Percentiles rank a stretch among this genome's conserved stretches.
Evolutionary conservation across 441 rosid species (phyloP).

Genomic region (Theobroma grandiflorum): DNA sequence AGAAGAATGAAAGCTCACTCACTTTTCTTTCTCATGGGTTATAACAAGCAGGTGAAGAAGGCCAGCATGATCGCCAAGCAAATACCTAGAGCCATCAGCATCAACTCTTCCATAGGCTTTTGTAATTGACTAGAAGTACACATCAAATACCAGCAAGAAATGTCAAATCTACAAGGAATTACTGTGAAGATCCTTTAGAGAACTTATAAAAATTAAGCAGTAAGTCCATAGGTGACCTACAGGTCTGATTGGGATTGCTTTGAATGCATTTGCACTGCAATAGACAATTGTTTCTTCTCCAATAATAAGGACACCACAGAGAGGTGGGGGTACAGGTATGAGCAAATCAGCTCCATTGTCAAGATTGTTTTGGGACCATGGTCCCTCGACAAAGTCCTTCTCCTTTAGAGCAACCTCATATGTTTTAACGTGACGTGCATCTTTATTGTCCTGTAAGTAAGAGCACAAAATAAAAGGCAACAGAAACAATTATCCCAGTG

Average conservation of each 20-base stretch:
- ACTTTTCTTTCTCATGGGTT: constrained; percentile 98
- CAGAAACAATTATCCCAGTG: neutral
- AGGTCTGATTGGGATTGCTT: constrained; percentile 93
- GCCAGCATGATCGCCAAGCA: constrained; percentile 98
- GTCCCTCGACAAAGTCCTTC: constrained; percentile 97
- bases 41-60: constrained; percentile 94
- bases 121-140: constrained; percentile 75
- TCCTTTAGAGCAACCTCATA: constrained; percentile 96
- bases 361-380: constrained; percentile 95
- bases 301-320: constrained; percentile 94
- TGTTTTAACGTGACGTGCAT: constrained; percentile 96
- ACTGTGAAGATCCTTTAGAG: neutral
- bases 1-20: constrained; percentile 40
- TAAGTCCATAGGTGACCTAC: constrained; percentile 55
- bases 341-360: constrained; percentile 95
- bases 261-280: constrained; percentile 87
- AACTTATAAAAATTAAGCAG: constrained; percentile 16
- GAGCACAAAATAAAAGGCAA: neutral
- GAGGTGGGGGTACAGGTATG: constrained; percentile 97
- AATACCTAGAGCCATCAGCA: constrained; percentile 98
- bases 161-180: constrained; percentile 30
- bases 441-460: constrained; percentile 87
- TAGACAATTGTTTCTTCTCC: constrained; percentile 98
- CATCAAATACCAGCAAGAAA: constrained; percentile 22
- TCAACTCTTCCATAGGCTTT: constrained; percentile 99